Conservation (phyloP, 1,284 basidiomycete species). For the Coniophora puteana region DNA sequence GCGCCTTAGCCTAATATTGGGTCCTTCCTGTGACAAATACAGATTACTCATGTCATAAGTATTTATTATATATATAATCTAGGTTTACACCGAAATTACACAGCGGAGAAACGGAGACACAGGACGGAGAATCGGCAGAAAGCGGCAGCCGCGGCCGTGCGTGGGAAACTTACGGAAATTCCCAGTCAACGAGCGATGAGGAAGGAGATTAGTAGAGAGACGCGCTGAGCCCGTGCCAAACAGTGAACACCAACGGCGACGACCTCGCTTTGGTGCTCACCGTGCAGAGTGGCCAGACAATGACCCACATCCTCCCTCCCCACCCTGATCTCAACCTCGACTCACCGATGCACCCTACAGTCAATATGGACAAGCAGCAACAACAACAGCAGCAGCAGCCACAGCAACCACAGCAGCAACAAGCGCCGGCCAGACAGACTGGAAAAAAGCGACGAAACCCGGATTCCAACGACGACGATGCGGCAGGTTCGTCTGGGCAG, state of each 20-base stretch:
- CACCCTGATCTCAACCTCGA: conserved; percentile 39
- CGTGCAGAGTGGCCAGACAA: conserved; percentile 18
- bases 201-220: conserved; percentile 5
- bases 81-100: too few species aligned
- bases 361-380: conserved; percentile 59
- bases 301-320: conserved; percentile 45
- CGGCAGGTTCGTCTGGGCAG: conserved; percentile 55
- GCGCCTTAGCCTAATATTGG: conserved; percentile 18
- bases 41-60: conserved; percentile 1
- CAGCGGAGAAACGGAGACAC: too few species aligned
- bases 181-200: conserved; percentile 24
- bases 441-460: conserved; percentile 57
- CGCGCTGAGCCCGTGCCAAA: conserved; percentile 15
- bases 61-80: conserved; percentile 5
- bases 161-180: conserved; percentile 14
- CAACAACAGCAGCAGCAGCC: conserved; percentile 25
- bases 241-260: conserved; percentile 10
- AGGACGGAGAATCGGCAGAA: too few species aligned
- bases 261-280: conserved; percentile 8
- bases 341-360: conserved; percentile 53
- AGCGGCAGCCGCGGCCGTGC: too few species aligned
- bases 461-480: conserved; percentile 50
- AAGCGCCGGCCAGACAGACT: conserved; percentile 36
- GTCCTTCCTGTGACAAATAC: too few species aligned
- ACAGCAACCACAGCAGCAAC: conserved; percentile 27